Base-by-base conservation (phyloP, 768 basidiomycete genomes). In the Lentinus brumalis region DNA sequence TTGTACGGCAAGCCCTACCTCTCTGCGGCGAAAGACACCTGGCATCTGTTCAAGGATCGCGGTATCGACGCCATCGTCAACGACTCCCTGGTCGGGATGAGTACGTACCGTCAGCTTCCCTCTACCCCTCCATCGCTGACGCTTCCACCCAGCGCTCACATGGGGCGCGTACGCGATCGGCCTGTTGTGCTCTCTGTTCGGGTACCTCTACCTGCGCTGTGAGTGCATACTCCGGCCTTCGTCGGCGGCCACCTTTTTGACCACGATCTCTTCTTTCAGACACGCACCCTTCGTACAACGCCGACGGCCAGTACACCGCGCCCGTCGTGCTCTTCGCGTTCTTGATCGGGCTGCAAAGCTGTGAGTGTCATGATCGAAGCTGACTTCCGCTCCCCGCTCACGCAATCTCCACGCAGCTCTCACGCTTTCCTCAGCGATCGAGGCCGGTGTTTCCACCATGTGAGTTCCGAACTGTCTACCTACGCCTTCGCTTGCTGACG, bases 361-460 rank as follows among this genome's bases (percentile, higher is more conserved):
- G 88, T 90, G 74, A 53, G 68, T 64, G 21, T 29, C 29, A 5
- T 10, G 11, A 31, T 29, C 18, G 14, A 2, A 16, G 14, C 32
- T 9, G 4, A 15, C 63, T 38, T 1, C 35, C 29, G 21, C 38
- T 11, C 18, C 21, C 31, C 35, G 2, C 21, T 10, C 12, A 30
- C 5, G 6, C 2, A 44, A 29, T 45, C 11, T 45, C 11, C 53
- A 61, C 21, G 21, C 62, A 90, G 88, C 84, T 15, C 72, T 89
- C 61, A 90, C 89, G 6, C 75, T 91, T 61, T 83, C 85, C 2
- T 86, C 87, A 12, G 85, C 88, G 4, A 86, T 92, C 65, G 91
- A 94, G 69, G 91, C 91, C 14, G 93, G 92, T 52, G 92, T 94
- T 1, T 93, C 91, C 2, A 94, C 92, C 2, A 92, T 94, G 86